phyloP scores from a whole-genome alignment of 495 filamentous ascomycete genomes.

The Penicillium silybi region DNA sequence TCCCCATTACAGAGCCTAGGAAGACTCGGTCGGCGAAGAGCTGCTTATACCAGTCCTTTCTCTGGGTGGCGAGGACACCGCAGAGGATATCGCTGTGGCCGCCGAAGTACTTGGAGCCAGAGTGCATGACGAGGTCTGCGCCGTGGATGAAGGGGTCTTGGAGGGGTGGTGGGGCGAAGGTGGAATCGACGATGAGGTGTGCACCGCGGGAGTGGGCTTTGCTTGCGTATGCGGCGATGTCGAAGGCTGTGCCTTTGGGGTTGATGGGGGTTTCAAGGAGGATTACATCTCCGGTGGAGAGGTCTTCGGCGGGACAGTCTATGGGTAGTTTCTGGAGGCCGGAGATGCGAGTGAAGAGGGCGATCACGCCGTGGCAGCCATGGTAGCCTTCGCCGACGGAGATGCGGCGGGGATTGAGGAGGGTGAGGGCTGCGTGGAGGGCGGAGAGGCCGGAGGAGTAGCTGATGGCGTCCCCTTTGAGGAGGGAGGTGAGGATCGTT shows the following conservation, averaged over 20 bases:
- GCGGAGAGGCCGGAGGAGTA: conserved; percentile 85
- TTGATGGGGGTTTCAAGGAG: conserved; percentile 93
- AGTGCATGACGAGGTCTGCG: conserved; percentile 84
- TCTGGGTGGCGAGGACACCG: conserved; percentile 67
- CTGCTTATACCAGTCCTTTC: conserved; percentile 51
- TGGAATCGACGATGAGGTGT: conserved; percentile 78
- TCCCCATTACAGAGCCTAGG: conserved; percentile 86
- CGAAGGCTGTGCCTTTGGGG: conserved; percentile 74
- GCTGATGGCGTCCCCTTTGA: conserved; percentile 64
- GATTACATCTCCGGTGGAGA: conserved; percentile 74
- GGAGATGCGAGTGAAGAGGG: conserved; percentile 64
- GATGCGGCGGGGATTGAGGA: conserved; percentile 72
- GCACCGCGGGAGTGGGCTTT: conserved; percentile 71
- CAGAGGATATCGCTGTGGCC: conserved; percentile 90
- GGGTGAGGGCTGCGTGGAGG: conserved; percentile 76
- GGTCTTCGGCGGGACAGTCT: conserved; percentile 50
- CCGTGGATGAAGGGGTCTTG: conserved; percentile 80
- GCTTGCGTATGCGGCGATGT: conserved; percentile 63
- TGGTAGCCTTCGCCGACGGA: conserved; percentile 85
- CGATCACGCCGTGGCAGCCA: conserved; percentile 82
- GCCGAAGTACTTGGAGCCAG: conserved; percentile 91
- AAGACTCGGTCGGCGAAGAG: conserved; percentile 63
- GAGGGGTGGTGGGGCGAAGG: conserved; percentile 87
- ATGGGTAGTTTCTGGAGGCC: conserved; percentile 63
- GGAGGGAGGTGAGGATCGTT: conserved; percentile 66